Conservation (phyloP, 140 eudicot species). For the Cichorium intybus region DNA sequence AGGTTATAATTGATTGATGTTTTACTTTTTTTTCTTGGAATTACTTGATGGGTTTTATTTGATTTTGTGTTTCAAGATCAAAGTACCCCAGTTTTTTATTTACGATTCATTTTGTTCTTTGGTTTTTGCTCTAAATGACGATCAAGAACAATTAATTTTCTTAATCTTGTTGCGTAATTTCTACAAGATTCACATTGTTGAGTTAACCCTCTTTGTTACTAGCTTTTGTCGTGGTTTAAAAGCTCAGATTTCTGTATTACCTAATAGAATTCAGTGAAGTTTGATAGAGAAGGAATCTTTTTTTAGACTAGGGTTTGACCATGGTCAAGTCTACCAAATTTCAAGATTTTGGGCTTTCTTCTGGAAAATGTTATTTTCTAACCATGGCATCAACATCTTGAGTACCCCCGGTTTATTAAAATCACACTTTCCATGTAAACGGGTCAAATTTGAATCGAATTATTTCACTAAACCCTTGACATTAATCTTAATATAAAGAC, state of each 20-base stretch:
- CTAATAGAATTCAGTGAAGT: neutral
- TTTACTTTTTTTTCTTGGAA: conserved; percentile 1
- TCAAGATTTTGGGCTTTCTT: conserved; percentile 18
- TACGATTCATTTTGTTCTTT: neutral
- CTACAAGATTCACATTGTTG: conserved; percentile 20
- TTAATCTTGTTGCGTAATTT: conserved; percentile 10
- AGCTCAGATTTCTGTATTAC: conserved; percentile 8
- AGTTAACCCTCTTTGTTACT: conserved; percentile 5
- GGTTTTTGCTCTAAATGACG: conserved; percentile 2
- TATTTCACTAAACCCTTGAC: neutral
- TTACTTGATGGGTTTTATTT: conserved; percentile 19
- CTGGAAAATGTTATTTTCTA: too few relatives aligned
- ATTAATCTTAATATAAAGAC: neutral
- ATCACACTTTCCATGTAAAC: too few relatives aligned
- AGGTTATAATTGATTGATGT: neutral
- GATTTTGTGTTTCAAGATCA: conserved; percentile 10
- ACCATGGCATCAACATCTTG: neutral
- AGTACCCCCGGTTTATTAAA: neutral
- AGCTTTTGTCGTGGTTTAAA: neutral
- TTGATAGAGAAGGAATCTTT: conserved; percentile 19
- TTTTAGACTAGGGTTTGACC: conserved; percentile 27
- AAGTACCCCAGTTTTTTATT: neutral
- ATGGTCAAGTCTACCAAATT: conserved; percentile 20
- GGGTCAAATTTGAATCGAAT: neutral
- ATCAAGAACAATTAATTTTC: conserved; percentile 10